phyloP scores from a whole-genome alignment of 805 yeast genomes.

The Candida arabinofermentans region DNA sequence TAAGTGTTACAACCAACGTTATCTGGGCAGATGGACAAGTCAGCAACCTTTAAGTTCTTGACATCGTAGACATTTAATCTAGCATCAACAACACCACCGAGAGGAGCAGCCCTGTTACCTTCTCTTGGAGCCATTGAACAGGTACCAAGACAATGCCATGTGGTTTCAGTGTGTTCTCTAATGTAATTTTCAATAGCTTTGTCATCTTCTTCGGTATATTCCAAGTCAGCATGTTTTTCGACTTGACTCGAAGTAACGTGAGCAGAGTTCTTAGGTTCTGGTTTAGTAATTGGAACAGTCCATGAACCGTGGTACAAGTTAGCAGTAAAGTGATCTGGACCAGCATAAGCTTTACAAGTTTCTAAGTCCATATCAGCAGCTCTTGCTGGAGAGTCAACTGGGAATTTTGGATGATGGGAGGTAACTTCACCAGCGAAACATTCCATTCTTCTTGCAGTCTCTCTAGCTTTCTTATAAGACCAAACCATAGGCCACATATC shows the following conservation, averaged over 20 bases:
- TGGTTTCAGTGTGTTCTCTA: conserved; percentile 28
- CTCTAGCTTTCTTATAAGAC: conserved; percentile 29
- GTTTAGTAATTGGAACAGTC: conserved; percentile 26
- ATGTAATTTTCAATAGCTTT: conserved; percentile 26
- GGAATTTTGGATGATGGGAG: conserved; percentile 25
- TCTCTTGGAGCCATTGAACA: conserved; percentile 29
- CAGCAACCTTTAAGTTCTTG: conserved; percentile 28
- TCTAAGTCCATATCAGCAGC: conserved; percentile 25
- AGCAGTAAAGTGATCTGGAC: conserved; percentile 25
- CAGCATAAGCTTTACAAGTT: conserved; percentile 23
- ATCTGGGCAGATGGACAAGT: conserved; percentile 28
- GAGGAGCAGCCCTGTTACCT: conserved; percentile 25
- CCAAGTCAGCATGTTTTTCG: conserved; percentile 19
- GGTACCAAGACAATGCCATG: conserved; percentile 30
- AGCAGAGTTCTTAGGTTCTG: conserved; percentile 13
- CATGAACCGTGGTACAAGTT: conserved; percentile 29
- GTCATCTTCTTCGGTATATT: conserved; percentile 25
- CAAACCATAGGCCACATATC: conserved; percentile 30
- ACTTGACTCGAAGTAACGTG: conserved; percentile 27
- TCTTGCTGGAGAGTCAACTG: conserved; percentile 26
- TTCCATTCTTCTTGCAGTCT: conserved; percentile 29
- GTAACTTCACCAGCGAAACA: conserved; percentile 28
- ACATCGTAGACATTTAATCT: conserved; percentile 28
- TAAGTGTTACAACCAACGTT: conserved; percentile 30
- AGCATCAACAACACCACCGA: conserved; percentile 27